Base-by-base conservation (phyloP, 1,284 basidiomycete genomes). In the Xerocomus minutiporus region DNA sequence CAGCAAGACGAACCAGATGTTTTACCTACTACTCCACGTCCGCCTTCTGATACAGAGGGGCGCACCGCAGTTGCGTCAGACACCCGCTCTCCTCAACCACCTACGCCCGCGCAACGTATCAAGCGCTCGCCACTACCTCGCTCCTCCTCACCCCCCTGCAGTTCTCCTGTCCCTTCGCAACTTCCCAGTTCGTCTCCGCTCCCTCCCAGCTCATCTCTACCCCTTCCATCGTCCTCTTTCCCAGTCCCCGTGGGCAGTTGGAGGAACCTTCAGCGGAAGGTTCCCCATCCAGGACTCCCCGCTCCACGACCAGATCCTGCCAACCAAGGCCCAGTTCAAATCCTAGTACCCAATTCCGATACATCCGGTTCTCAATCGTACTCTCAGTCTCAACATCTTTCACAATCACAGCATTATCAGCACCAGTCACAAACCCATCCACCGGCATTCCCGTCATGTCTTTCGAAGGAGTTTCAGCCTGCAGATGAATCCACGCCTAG, bases 261-360 rank as follows among this genome's bases (percentile, higher is more conserved):
- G 36, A 68, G 49, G 48, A 58, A 53, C 25, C 48, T 71, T 8
- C 64, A 65, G 38, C 62, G 67, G 20, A 67, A 57, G 46, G 60
- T 67, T 43, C 65, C 68, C 34, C 60, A 55, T 20, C 65, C 65
- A 8, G 62, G 56, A 38, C 26, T 50, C 25, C 50, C 48, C 11
- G 40, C 35, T 31, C 26, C 47, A 11, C 55, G 23, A 35, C 47
- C 44, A 29, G 55, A 67, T 35, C 28, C 57, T 40, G 46, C 48
- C 34, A 59, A 55, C 25, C 57, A 60, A 29, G 63, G 62, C n/a
- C 50, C 60, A n/a, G 50, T 42, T 38, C 68, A 55, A 20, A 55
- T 67, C 17, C 50, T 70, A 9, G 65, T 70, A n/a, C 65, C 67
- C 1, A 69, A 67, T 31, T 70, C 65, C 15, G 65, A 67, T 47